Base-by-base conservation (phyloP, 129 eudicot species). In the Flaveria brownii region DNA sequence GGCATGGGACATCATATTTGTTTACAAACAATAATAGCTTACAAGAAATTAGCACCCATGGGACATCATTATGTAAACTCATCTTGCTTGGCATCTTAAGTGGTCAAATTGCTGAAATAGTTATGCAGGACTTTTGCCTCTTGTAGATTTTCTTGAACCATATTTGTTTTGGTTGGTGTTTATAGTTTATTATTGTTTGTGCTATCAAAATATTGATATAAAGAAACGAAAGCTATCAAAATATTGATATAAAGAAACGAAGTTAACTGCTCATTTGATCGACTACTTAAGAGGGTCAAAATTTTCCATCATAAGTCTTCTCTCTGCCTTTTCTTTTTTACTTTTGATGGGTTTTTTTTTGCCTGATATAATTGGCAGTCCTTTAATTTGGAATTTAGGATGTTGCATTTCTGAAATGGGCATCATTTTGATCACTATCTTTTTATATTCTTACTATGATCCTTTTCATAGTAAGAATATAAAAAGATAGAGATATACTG, bases 61-160 rank as follows among this genome's bases (percentile, higher is more conserved):
- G 47, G 23, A 64, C 49, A 2, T 2, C 14, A 22, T 57, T 22
- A 57, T 57, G 4, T 22, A 2, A 30, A 0, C 52, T 65, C 71
- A 6, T 41, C 14, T 43, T 42, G 72, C 33, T 16, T 2, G 0
- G 36, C 66, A 39, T 65, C 50, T 36, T 64, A 64, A 33, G 6
- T 15, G 46, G 46, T 36, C 45, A 64, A 64, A n/a, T 33, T 30
- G 70, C 15, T 57, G 56, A 43, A 73, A 18, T 72, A 39, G 77
- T 36, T 2, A 39, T 41, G 23, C 18, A 39, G 4, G 11, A 42
- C 43, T 41, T 56, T 36, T 57, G 51, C 26, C 39, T 56, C 12
- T 41, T n/a, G n/a, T 52, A n/a, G 9, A 60, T 8, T 20, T 57
- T 5, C 7, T 11, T 59, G 11, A 23, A 6, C 13, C 47, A 9